Evolutionary conservation across 2,329 filamentous ascomycete species (phyloP).

Genomic region (Xylaria sp.): DNA sequence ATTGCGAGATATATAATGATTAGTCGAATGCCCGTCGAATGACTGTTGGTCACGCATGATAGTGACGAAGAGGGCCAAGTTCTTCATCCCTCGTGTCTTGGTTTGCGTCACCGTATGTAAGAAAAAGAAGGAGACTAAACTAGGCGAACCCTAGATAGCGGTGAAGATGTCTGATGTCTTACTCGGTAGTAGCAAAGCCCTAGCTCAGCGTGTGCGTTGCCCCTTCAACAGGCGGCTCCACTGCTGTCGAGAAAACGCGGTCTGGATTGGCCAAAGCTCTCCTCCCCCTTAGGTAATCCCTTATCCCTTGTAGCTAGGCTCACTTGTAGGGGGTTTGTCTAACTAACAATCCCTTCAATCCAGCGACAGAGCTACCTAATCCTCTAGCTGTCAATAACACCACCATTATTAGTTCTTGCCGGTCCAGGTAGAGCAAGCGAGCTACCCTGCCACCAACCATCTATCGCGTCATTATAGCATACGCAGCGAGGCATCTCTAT

Average conservation of each 20-base stretch:
- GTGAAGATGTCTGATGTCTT: too few species aligned
- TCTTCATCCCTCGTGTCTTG: too few species aligned
- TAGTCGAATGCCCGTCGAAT: too few species aligned
- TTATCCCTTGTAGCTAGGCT: background rate
- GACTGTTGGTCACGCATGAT: too few species aligned
- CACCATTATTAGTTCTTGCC: slow-evolving; percentile 13
- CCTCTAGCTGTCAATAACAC: slow-evolving; percentile 14
- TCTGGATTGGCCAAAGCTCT: slow-evolving; percentile 19
- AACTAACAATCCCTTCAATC: background rate
- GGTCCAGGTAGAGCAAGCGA: background rate
- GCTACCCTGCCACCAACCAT: background rate
- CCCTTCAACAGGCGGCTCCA: slow-evolving; percentile 19
- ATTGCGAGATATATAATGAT: too few species aligned
- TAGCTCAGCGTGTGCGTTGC: slow-evolving; percentile 14
- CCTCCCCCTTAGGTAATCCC: background rate
- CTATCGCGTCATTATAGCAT: slow-evolving; percentile 5
- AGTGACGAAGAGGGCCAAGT: too few species aligned
- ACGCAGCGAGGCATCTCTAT: background rate
- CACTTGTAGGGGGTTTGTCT: background rate
- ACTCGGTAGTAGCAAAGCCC: too few species aligned
- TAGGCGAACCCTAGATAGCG: too few species aligned
- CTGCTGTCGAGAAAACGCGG: slow-evolving; percentile 3
- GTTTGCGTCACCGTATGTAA: too few species aligned
- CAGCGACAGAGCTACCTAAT: background rate
- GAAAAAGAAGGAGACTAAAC: too few species aligned